A percentile compares a stretch with the other conserved stretches of the same genome.
These are phyloP conservation scores for Mycena sanguinolenta DNA, from an alignment of 768 basidiomycete species.

Conservation along the genomic window DNA sequence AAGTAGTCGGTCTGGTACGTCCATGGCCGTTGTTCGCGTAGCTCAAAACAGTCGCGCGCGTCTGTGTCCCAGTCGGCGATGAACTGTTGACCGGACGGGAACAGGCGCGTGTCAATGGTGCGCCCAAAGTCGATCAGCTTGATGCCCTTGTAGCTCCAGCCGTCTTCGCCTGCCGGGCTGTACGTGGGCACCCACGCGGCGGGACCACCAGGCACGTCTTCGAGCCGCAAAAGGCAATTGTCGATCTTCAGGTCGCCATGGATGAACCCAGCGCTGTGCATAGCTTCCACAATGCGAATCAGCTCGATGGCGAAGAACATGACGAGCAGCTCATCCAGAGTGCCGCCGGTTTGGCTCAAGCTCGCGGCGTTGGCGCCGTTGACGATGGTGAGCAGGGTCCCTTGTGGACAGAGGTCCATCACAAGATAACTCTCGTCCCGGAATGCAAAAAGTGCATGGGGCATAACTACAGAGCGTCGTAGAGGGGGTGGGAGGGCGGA, in stretches of 20 bases:
- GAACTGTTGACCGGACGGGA: conserved; percentile 85
- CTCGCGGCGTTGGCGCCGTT: conserved; percentile 85
- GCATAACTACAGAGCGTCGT: conserved; percentile 78
- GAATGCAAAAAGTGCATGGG: conserved; percentile 87
- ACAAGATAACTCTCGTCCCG: conserved; percentile 91
- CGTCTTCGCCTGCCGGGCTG: conserved; percentile 80
- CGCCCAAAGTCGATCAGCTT: conserved; percentile 98
- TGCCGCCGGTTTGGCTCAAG: conserved; percentile 83
- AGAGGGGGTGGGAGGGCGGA: conserved; percentile 70
- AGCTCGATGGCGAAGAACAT: conserved; percentile 97
- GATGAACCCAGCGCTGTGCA: conserved; percentile 89
- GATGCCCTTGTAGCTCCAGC: conserved; percentile 91
- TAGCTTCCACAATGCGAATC: conserved; percentile 81
- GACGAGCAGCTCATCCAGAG: conserved; percentile 92
- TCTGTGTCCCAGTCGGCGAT: conserved; percentile 91
- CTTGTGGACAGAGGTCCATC: conserved; percentile 90
- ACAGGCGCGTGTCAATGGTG: conserved; percentile 87
- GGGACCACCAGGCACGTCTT: conserved; percentile 80
- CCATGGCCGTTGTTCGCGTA: conserved; percentile 88
- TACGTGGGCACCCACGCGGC: conserved; percentile 84
- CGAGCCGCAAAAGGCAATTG: conserved; percentile 95
- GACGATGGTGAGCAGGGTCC: conserved; percentile 91
- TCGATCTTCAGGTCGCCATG: conserved; percentile 99
- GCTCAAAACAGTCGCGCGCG: conserved; percentile 92
- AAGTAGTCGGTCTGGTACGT: conserved; percentile 97